These are phyloP conservation scores for Lyophyllum atratum DNA, from an alignment of 768 basidiomycete genomes.

Conservation along the genomic window DNA sequence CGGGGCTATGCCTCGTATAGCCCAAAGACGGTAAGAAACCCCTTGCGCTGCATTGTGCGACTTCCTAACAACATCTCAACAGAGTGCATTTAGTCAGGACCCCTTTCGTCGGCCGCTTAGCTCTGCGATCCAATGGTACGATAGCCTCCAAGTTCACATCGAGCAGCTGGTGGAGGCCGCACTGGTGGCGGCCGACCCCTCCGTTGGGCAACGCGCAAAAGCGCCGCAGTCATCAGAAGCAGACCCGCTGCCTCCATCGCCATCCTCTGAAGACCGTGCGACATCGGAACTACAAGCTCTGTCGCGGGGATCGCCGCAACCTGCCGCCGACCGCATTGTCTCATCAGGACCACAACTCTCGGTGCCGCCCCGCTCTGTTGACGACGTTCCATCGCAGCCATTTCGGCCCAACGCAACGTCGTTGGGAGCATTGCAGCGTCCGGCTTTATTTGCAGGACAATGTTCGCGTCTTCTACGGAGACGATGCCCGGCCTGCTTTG, in stretches of 20 bases:
- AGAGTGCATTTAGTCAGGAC: slow-evolving; percentile 27
- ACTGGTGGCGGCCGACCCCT: neutral
- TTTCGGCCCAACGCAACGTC: neutral
- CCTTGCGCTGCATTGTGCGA: neutral
- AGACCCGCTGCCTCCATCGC: neutral
- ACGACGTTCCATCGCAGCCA: neutral
- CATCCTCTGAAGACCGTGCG: neutral
- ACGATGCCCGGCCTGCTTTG: slow-evolving; percentile 36
- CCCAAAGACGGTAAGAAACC: slow-evolving; percentile 10
- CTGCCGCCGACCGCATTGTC: too few species aligned
- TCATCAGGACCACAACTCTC: neutral
- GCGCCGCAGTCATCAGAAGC: neutral
- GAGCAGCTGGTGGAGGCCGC: slow-evolving; percentile 9
- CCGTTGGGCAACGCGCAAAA: neutral
- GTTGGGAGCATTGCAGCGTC: neutral
- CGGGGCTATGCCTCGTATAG: slow-evolving; percentile 24
- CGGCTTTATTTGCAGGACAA: neutral
- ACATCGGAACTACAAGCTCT: neutral
- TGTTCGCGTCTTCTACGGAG: slow-evolving; percentile 24
- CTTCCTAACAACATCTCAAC: neutral
- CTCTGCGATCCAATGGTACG: slow-evolving; percentile 18
- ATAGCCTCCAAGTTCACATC: slow-evolving; percentile 7
- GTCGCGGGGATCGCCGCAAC: neutral
- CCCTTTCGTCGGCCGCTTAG: slow-evolving; percentile 28
- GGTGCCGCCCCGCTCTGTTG: too few species aligned